These are phyloP conservation scores for Xylariomycetidae sp. DNA, from an alignment of 2,329 filamentous ascomycete genomes.

Conservation along the genomic window DNA sequence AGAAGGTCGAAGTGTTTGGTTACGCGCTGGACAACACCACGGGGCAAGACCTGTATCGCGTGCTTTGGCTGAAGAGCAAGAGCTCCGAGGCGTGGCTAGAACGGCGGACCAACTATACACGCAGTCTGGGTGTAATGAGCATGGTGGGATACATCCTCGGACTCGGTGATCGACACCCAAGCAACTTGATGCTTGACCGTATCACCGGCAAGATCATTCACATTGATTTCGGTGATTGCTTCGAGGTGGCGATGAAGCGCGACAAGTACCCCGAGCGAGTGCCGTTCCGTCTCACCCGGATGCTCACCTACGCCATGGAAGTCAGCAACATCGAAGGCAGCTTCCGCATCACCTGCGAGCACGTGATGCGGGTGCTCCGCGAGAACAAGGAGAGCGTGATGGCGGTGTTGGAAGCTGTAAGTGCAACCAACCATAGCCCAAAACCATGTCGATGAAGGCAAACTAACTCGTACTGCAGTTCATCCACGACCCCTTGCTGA, in stretches of 20 bases:
- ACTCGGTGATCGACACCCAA: conserved; percentile 92
- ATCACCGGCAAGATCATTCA: conserved; percentile 96
- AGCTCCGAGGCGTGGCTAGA: conserved; percentile 97
- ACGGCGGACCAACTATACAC: conserved; percentile 95
- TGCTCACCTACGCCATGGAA: conserved; percentile 99
- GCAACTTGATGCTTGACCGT: conserved; percentile 94
- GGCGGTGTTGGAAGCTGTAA: conserved; percentile 94
- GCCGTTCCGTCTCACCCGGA: conserved; percentile 93
- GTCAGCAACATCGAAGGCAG: conserved; percentile 99
- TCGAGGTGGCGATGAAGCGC: conserved; percentile 98
- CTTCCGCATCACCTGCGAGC: conserved; percentile 96
- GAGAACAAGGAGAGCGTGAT: conserved; percentile 98
- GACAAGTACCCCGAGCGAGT: conserved; percentile 98
- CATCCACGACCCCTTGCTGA: conserved; percentile 98
- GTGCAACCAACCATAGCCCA: conserved; percentile 32
- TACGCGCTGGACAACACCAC: conserved; percentile 99
- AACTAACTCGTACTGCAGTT: conserved; percentile 51
- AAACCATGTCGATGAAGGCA: conserved; percentile 11
- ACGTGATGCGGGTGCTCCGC: conserved; percentile 92
- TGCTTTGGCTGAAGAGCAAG: conserved; percentile 98
- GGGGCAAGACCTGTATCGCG: conserved; percentile 94
- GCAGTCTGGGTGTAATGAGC: conserved; percentile 97
- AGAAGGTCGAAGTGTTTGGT: conserved; percentile 98
- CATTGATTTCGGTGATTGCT: conserved; percentile 99
- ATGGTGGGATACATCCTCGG: conserved; percentile 99